A percentile compares a stretch with the other conserved stretches of the same genome.
Evolutionary conservation across 2,329 filamentous ascomycete species (phyloP).

Genomic region (Diaporthe vexans): DNA sequence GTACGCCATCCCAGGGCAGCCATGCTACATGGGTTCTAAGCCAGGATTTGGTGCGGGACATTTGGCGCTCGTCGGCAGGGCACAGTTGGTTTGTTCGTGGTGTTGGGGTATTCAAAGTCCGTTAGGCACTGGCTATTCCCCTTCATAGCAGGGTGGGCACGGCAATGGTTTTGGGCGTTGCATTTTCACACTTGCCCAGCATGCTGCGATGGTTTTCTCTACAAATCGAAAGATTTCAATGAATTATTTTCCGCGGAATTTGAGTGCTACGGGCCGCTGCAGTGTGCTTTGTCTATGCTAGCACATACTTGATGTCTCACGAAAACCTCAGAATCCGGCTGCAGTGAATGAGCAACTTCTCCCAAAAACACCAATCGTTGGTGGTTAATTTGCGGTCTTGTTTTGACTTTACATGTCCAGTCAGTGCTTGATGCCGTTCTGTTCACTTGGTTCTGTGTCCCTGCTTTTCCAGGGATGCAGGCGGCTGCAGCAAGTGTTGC

Average conservation of each 20-base stretch:
- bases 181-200: conserved; percentile 2
- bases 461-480: background rate
- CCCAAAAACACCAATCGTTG: no score
- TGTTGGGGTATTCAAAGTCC: background rate
- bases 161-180: background rate
- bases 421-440: background rate
- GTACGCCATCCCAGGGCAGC: background rate
- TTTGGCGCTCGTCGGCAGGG: background rate
- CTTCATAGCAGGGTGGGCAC: background rate
- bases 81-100: background rate
- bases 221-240: background rate
- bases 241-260: background rate
- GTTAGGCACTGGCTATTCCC: background rate
- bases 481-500: background rate
- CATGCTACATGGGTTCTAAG: background rate
- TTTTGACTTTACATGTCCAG: background rate
- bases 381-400: background rate
- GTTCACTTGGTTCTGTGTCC: background rate
- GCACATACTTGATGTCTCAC: background rate
- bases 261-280: no score
- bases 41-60: background rate
- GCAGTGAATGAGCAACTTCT: background rate
- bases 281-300: no score
- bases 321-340: background rate
- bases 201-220: background rate